Evolutionary conservation across 768 basidiomycete genomes (phyloP), one percentile per base, ranked within the genome.

Genomic region (Mycena galericulata): DNA sequence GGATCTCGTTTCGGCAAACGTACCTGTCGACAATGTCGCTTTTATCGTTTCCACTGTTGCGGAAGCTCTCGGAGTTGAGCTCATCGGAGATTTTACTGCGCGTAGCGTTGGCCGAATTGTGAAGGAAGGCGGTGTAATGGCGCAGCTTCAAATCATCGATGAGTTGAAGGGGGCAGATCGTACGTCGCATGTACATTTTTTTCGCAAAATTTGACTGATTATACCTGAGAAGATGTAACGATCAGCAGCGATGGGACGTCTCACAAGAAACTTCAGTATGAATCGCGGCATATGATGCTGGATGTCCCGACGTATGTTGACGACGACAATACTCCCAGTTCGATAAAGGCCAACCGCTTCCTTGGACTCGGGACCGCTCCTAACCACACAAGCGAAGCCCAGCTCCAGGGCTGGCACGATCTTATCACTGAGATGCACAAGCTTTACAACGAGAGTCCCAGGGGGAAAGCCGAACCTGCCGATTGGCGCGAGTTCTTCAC

Each of bases 341-440:
- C n/a, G n/a, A n/a, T n/a, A n/a, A n/a, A 50, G 10, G 26, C 46
- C 17, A 68, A 51, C 55, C 46, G 24, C 10, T 67, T 63, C 26
- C 36, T 71, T 38, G 74, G 75, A 2, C 51, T 76, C 6, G 24
- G 40, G 0, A 27, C 45, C 18, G 72, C 66, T 1, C n/a, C 47
- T 0, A 68, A 72, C 41, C 75, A 75, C 36, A 75, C 72, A 4
- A 75, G 72, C 30, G 69, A 76, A 34, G 60, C 55, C 14, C 74
- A 76, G 47, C 27, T 73, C 1, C 24, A 62, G 0, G 73, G 72
- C 2, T 78, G 75, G 75, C 54, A 68, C 14, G 47, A 58, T 0
- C 15, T 59, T 14, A 36, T 75, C 14, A 20, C 60, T 1, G 65
- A 72, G 22, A 53, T 75, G 27, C 72, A 66, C 38, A 11, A 41